Base-by-base conservation (phyloP, 2,329 filamentous ascomycete species). In the Colletotrichum acutatum region DNA sequence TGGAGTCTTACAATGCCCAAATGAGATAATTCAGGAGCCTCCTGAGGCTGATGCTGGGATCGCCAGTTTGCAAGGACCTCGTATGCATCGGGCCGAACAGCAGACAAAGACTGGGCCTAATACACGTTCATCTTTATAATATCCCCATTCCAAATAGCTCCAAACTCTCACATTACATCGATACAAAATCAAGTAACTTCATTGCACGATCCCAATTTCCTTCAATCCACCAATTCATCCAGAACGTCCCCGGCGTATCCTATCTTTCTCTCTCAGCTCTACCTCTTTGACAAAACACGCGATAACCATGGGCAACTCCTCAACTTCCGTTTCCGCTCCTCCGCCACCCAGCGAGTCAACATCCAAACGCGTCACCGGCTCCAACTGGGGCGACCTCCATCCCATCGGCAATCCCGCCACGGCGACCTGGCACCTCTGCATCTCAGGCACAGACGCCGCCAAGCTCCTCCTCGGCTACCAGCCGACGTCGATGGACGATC, bases 401-500 rank as follows among this genome's bases (percentile, higher is more conserved):
- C 70, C 61, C 14, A 72, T 72, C 5, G 19, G 16, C 9, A 32
- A 69, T 32, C 66, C 66, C 9, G 52, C 46, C 11, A 26, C 58
- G 16, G 49, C 66, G 6, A 14, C 53, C 4, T 69, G 70, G 66
- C 24, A 37, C 6, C 53, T 65, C 8, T 12, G 24, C 5, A 28
- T 69, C 2, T 69, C 66, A 22, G n/a, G 22, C 6, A 49, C 7
- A 53, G 66, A 66, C 66, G 22, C 32, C 53, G 56, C 46, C 19
- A 72, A 66, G 34, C 70, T 72, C 3, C 28, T 69, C 3, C 1
- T 11, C 30, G 66, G 66, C 4, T 72, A 64, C 14, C 54, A 56
- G 53, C 70, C 70, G 16, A 46, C 24, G 2, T 60, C 46, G 22
- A 72, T 72, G 70, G 70, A 72, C 9, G 66, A 69, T 60, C 66